These are phyloP conservation scores for Salisapilia sapeloensis DNA, from an alignment of 352 stramenopile species.

Conservation along the genomic window DNA sequence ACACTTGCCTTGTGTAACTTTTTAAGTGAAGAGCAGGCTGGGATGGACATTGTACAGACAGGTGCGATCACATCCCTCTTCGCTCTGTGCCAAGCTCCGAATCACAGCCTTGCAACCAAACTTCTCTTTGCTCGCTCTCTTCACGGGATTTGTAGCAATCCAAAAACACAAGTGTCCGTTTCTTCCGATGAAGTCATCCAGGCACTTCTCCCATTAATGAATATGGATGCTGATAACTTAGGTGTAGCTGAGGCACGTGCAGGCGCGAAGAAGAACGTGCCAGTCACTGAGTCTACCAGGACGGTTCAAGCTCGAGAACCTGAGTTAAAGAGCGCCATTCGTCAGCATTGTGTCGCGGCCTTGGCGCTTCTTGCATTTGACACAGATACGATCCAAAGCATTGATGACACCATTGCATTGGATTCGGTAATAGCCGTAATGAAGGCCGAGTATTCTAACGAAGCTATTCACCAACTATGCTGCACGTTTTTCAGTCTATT, in stretches of 20 bases:
- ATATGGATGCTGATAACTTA: constrained; percentile 3
- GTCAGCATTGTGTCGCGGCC: constrained; percentile 36
- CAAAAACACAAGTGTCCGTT: constrained; percentile 22
- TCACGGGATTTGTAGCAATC: constrained; percentile 42
- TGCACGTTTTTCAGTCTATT: constrained; percentile 55
- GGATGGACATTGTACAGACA: constrained; percentile 41
- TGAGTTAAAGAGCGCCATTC: constrained; percentile 21
- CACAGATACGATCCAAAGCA: not conserved
- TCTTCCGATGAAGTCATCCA: constrained; percentile 30
- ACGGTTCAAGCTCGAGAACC: not conserved
- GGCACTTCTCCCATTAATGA: constrained; percentile 35
- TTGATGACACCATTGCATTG: no score
- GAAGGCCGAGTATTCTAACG: constrained; percentile 18
- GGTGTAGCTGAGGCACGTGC: no score
- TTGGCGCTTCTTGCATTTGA: constrained; percentile 32
- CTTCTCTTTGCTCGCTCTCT: constrained; percentile 50
- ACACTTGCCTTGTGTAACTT: constrained; percentile 65
- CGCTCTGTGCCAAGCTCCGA: constrained; percentile 27
- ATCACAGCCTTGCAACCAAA: constrained; percentile 24
- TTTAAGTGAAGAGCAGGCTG: constrained; percentile 52
- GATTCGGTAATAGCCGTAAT: no score
- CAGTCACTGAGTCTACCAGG: not conserved
- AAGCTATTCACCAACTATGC: constrained; percentile 50
- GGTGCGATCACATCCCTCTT: constrained; percentile 50
- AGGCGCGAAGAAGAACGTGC: no score